Conservation (phyloP, 1,139 yeast species). For the Lodderomyces metapsilosis region DNA sequence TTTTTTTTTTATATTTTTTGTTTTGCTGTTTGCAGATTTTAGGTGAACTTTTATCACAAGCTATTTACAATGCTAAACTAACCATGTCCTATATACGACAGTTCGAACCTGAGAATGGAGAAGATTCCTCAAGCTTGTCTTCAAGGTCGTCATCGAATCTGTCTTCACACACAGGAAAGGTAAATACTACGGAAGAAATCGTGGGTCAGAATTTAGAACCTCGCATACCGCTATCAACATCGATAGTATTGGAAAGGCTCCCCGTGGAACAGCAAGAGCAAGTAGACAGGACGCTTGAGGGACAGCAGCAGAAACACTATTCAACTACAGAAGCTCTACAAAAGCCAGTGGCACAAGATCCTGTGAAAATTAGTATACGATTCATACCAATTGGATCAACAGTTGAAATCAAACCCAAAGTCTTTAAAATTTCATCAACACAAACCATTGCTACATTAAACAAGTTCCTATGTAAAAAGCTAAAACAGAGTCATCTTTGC, state of each 20-base stretch:
- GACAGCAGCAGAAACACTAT: not conserved
- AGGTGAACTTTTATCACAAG: not conserved
- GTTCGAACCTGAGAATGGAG: conserved; percentile 17
- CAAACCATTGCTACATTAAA: conserved; percentile 48
- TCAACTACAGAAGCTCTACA: not conserved
- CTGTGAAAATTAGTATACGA: conserved; percentile 40
- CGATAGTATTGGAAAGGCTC: conserved; percentile 21
- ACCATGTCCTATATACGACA: conserved; percentile 13
- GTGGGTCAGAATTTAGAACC: conserved; percentile 12
- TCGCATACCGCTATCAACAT: conserved; percentile 25
- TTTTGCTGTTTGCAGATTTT: not conserved
- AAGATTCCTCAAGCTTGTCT: conserved; percentile 12
- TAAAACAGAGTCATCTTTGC: conserved; percentile 29
- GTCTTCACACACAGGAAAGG: not conserved
- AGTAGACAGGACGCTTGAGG: conserved; percentile 9
- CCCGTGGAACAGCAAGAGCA: conserved; percentile 16
- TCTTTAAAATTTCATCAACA: conserved; percentile 46
- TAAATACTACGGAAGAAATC: conserved; percentile 5
- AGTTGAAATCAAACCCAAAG: conserved; percentile 46
- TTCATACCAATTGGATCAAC: conserved; percentile 63
- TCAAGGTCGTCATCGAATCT: conserved; percentile 8
- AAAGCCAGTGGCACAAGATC: conserved; percentile 5
- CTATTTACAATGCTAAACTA: not conserved
- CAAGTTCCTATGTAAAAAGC: conserved; percentile 42
- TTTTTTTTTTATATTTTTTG: not conserved